Evolutionary conservation across 257 asterid genomes (phyloP), one percentile per base, ranked within the genome.

Genomic region (Nicotiana obtusifolia): DNA sequence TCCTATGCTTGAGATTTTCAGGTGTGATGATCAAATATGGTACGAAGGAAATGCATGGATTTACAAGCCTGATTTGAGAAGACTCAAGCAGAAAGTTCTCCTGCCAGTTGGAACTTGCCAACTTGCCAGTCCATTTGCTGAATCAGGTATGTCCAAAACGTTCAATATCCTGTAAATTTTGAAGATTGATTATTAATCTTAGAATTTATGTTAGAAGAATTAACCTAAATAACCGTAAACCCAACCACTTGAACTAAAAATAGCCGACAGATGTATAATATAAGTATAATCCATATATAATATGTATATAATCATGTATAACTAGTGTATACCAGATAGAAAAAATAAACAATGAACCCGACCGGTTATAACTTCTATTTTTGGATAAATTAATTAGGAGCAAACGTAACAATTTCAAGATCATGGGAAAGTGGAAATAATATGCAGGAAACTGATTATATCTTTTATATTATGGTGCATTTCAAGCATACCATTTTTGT

Each of bases 11-110:
- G 91, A 88, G 68, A 76, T 88, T 5, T 88, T 86, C 83, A 87
- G 87, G 71, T 88, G 91, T 83, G 91, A 88, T 64, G 91, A 88
- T 85, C 82, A 83, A 49, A 28, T 88, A 13, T 88, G 88, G 91
- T 80, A 81, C 82, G 86, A 83, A 65, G 86, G 68, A 3, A 62
- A 87, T n/a, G 68, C 44, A 14, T 80, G 86, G 88, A 79, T 88
- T 61, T 88, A 87, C 77, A 87, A 82, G 80, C 91, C 91, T 67
- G 88, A 88, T 56, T 73, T 88, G 81, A 83, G 78, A 77, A 88
- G 79, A 77, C 82, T 88, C 20, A 79, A 77, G 28, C 87, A 85
- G 24, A 85, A 81, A 75, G 64, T 83, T 16, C 69, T 67, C 56
- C 47, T 87, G 88, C 90, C 91, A 0, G 86, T 88, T 13, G 91